Conservation (phyloP, 2,329 filamentous ascomycete species). For the Phoma sp. region DNA sequence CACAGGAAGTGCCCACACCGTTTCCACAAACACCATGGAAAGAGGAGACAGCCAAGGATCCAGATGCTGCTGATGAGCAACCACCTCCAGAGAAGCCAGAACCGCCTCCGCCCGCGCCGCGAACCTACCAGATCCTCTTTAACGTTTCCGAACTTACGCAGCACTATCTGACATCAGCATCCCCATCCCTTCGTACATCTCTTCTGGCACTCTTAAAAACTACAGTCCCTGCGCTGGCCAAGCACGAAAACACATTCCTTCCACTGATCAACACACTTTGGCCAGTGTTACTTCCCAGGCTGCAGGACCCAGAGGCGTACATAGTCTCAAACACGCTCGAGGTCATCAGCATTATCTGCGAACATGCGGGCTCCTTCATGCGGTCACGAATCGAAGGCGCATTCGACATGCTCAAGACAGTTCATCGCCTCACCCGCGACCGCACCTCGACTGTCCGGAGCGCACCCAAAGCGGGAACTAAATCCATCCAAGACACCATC, state of each 20-base stretch:
- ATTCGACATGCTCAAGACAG: conserved; percentile 62
- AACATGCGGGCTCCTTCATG: conserved; percentile 80
- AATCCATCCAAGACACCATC: neutral
- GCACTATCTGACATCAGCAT: conserved; percentile 86
- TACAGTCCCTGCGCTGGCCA: conserved; percentile 72
- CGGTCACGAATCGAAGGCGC: conserved; percentile 74
- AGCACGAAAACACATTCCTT: conserved; percentile 81
- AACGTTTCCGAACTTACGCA: conserved; percentile 85
- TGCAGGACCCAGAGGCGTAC: conserved; percentile 71
- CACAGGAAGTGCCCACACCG: conserved; percentile 19
- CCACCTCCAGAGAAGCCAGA: conserved; percentile 42
- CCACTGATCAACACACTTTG: conserved; percentile 90
- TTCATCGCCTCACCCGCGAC: conserved; percentile 34
- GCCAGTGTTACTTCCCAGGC: conserved; percentile 76
- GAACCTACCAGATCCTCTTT: conserved; percentile 80
- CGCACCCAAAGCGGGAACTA: too few species aligned
- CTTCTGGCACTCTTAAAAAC: conserved; percentile 78
- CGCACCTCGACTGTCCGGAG: neutral
- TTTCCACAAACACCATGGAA: conserved; percentile 46
- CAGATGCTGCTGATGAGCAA: conserved; percentile 41
- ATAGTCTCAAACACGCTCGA: conserved; percentile 73
- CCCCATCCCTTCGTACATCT: conserved; percentile 76
- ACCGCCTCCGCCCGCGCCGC: conserved; percentile 69
- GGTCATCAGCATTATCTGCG: conserved; percentile 71
- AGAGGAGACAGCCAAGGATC: conserved; percentile 38